Evolutionary conservation across 768 basidiomycete species (phyloP), one percentile per base, ranked within the genome.

Genomic region (Termitomyces titanicus): DNA sequence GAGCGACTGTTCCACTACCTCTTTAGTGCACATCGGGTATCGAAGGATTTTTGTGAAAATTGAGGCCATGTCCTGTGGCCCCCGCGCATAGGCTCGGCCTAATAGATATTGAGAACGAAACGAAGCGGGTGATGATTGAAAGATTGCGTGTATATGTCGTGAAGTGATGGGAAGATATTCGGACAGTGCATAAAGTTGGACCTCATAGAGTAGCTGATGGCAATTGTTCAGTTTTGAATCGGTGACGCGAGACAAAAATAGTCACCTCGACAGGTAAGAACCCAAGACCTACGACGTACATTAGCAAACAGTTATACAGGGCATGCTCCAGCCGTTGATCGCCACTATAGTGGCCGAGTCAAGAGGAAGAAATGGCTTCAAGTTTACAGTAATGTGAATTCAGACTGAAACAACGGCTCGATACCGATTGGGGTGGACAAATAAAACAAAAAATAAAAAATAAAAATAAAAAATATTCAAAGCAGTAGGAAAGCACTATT

Each of bases 171-270:
- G 92, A 8, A 97, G 72, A 34, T 72, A 63, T 17, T 81, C 74
- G 3, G 89, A 92, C 6, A 83, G 71, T 0, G 92, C 84, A 59
- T 76, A 76, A 17, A 89, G 77, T 60, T 94, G 88, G 13, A 96
- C 78, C 53, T 93, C 83, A 61, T 88, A 86, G 0, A 95, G 69
- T 9, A 98, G 77, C 94, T 95, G 61, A 3, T 29, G 33, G 35
- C 47, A 34, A 38, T n/a, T 18, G 7, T 37, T 57, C 63, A 63
- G 20, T 51, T n/a, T 33, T 37, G 42, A 18, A 33, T 49, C 9
- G 13, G 7, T 13, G 35, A 5, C 5, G 24, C 3, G 27, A 9
- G 31, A 37, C 40, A 35, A 38, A 3, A 35, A 42, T 11, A 58
- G 63, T 55, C 37, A 79, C 78, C 70, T 79, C 78, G 3, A 76